A percentile compares a stretch with the other conserved stretches of the same genome.
These are phyloP conservation scores for Pontederia paniculata DNA, from an alignment of 176 grass and related monocot genomes.

Conservation along the genomic window DNA sequence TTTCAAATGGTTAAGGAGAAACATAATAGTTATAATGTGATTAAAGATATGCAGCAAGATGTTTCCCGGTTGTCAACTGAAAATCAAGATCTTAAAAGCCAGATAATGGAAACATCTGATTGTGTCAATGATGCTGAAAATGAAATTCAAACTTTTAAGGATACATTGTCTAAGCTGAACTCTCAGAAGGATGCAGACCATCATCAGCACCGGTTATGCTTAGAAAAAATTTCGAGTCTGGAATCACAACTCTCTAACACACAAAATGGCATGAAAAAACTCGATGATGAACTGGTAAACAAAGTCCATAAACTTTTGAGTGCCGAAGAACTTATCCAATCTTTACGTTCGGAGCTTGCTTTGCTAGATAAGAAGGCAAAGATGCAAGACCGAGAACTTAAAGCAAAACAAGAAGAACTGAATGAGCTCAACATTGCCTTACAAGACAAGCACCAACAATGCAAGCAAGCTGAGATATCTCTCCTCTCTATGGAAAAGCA, in stretches of 20 bases:
- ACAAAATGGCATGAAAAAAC: slow-evolving; percentile 47
- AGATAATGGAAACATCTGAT: slow-evolving; percentile 51
- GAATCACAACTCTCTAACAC: slow-evolving; percentile 50
- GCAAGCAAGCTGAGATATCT: slow-evolving; percentile 42
- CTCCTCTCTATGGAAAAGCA: slow-evolving; percentile 32
- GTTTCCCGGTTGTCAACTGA: slow-evolving; percentile 54
- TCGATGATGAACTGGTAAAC: slow-evolving; percentile 56
- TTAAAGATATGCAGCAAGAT: slow-evolving; percentile 52
- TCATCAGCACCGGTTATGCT: slow-evolving; percentile 45
- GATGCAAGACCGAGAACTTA: slow-evolving; percentile 51
- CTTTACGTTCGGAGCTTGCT: slow-evolving; percentile 40
- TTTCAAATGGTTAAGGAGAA: slow-evolving; percentile 22
- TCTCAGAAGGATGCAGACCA: slow-evolving; percentile 42
- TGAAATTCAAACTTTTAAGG: slow-evolving; percentile 45
- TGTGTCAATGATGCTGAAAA: slow-evolving; percentile 57
- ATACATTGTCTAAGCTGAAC: slow-evolving; percentile 34
- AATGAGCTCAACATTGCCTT: slow-evolving; percentile 37
- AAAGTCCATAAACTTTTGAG: slow-evolving; percentile 51
- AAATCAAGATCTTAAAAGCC: slow-evolving; percentile 48
- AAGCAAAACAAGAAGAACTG: slow-evolving; percentile 47
- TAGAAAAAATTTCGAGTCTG: slow-evolving; percentile 35
- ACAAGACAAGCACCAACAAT: slow-evolving; percentile 39
- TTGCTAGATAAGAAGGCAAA: slow-evolving; percentile 48
- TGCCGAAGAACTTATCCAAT: slow-evolving; percentile 49
- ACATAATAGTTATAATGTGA: slow-evolving; percentile 27